These are phyloP conservation scores for Streptanthus diversifolius DNA, from an alignment of 345 rosid species.

Conservation along the genomic window DNA sequence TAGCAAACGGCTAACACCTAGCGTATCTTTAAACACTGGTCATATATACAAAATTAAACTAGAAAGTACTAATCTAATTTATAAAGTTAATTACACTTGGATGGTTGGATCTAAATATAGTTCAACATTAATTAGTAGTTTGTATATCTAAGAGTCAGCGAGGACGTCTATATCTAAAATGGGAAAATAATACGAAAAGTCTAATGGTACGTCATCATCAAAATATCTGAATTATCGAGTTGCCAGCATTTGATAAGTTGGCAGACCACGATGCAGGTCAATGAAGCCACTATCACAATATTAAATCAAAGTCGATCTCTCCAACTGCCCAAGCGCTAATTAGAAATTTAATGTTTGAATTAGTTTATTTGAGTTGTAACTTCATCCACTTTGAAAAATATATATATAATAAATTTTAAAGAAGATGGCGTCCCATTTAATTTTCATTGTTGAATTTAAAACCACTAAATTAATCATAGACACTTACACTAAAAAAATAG, in stretches of 20 bases:
- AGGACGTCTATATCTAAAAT: conserved; percentile 25
- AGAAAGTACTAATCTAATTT: not conserved
- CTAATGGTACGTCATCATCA: conserved; percentile 28
- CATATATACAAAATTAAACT: not conserved
- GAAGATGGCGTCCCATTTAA: not conserved
- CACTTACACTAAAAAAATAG: not conserved
- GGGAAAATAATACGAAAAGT: conserved; percentile 16
- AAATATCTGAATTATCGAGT: conserved; percentile 18
- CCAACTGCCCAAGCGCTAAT: conserved; percentile 22
- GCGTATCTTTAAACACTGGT: not conserved
- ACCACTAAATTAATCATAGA: not conserved
- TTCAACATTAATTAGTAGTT: not conserved
- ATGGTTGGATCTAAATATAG: not conserved
- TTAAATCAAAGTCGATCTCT: conserved; percentile 15
- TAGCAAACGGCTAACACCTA: no score
- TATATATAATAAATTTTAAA: not conserved
- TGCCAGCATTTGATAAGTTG: conserved; percentile 23
- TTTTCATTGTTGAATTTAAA: not conserved
- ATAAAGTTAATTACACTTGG: not conserved
- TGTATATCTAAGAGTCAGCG: conserved; percentile 16
- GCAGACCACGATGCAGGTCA: conserved; percentile 22
- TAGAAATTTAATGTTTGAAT: not conserved
- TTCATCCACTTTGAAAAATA: not conserved
- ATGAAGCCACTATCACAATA: conserved; percentile 12
- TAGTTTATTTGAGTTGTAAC: conserved; percentile 1